A percentile compares a stretch with the other conserved stretches of the same genome.
Conservation (phyloP, 345 rosid genomes). For the Arabidopsis thaliana region TAIR10.1 NC_003070.9:28634501-28635000, state of each 20-base stretch:
- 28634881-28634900: neutral
- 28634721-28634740: constrained; percentile 94
- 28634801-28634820: neutral
- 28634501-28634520: neutral
- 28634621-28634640: no score
- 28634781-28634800: neutral
- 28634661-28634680: neutral
- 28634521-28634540: neutral
- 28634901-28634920: neutral
- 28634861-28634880: neutral
- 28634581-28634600: neutral
- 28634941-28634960: neutral
- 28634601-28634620: neutral
- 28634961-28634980: neutral
- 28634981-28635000: neutral
- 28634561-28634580: neutral
- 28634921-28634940: neutral
- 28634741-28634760: constrained; percentile 89
- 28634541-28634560: neutral
- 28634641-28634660: rapidly evolving
- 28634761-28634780: constrained; percentile 68
- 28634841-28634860: neutral
- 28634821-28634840: neutral
- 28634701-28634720: constrained; percentile 99
- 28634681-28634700: constrained; percentile 54